These are phyloP conservation scores for Sporisorium sorghi DNA, from an alignment of 1,284 basidiomycete genomes.

Conservation along the genomic window DNA sequence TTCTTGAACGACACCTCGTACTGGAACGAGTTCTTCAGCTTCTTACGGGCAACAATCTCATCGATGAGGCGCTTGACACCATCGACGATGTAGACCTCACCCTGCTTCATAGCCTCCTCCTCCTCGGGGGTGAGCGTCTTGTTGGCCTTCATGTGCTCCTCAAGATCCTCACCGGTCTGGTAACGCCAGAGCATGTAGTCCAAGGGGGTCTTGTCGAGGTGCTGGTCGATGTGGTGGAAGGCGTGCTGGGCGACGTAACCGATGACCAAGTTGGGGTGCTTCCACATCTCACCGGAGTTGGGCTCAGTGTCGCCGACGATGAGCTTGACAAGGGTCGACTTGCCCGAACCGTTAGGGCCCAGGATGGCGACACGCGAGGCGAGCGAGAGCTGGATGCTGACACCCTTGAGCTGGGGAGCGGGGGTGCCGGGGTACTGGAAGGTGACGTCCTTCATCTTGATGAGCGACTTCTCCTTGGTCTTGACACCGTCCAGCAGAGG, in stretches of 20 bases:
- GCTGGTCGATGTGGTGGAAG: conserved; percentile 70
- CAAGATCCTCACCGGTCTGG: conserved; percentile 70
- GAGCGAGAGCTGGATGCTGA: conserved; percentile 69
- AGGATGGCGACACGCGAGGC: conserved; percentile 69
- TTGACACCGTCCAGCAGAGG: conserved; percentile 69
- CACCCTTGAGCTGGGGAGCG: conserved; percentile 67
- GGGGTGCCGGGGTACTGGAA: conserved; percentile 69
- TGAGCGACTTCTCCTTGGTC: conserved; percentile 70
- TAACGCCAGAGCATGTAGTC: conserved; percentile 70
- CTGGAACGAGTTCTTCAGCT: conserved; percentile 70
- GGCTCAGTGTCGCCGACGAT: conserved; percentile 69
- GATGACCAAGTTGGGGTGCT: conserved; percentile 70
- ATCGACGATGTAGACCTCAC: conserved; percentile 66
- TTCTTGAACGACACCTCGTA: conserved; percentile 70
- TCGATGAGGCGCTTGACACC: conserved; percentile 69
- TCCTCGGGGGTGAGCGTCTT: conserved; percentile 64
- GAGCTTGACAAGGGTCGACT: conserved; percentile 69
- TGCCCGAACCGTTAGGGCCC: conserved; percentile 69
- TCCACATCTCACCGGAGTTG: conserved; percentile 67
- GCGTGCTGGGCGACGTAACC: conserved; percentile 70
- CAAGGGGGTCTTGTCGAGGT: conserved; percentile 69
- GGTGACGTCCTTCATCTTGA: conserved; percentile 68
- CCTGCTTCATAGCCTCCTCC: conserved; percentile 66
- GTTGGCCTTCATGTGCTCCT: conserved; percentile 68
- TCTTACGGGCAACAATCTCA: conserved; percentile 68